Conservation (phyloP, 2,329 filamentous ascomycete species). For the Coniella lustricola region DNA sequence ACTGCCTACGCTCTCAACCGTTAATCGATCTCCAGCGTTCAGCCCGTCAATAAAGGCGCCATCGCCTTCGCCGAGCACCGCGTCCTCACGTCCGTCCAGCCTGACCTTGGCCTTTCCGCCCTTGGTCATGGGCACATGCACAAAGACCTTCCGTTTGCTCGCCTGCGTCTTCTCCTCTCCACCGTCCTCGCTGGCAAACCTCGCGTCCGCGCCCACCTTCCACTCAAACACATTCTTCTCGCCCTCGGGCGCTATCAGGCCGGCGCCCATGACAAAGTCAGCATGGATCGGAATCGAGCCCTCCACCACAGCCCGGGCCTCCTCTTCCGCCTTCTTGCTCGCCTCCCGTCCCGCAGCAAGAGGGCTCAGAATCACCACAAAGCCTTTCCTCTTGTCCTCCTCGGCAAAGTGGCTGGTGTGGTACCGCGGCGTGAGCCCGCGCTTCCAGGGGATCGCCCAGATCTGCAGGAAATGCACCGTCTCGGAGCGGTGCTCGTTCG, state of each 20-base stretch:
- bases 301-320: conserved; percentile 52
- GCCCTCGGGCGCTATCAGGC: conserved; percentile 53
- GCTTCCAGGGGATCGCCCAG: conserved; percentile 74
- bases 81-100: conserved; percentile 58
- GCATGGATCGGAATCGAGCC: conserved; percentile 78
- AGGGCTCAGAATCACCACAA: conserved; percentile 71
- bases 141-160: conserved; percentile 64
- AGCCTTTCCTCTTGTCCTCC: conserved; percentile 60
- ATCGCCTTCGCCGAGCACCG: conserved; percentile 67
- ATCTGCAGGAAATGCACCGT: conserved; percentile 84
- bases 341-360: conserved; percentile 60
- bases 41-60: conserved; percentile 67
- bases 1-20: conserved; percentile 60
- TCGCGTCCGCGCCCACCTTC: conserved; percentile 51
- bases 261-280: conserved; percentile 76
- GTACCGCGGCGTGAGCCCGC: conserved; percentile 66
- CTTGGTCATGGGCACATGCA: conserved; percentile 78
- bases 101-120: conserved; percentile 65
- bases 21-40: conserved; percentile 56
- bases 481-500: conserved; percentile 65
- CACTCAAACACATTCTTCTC: conserved; percentile 58
- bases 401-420: conserved; percentile 69
- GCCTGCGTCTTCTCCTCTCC: conserved; percentile 35
- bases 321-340: conserved; percentile 54
- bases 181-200: background rate